Evolutionary conservation across 2,329 filamentous ascomycete genomes (phyloP), one percentile per base, ranked within the genome.

Genomic region (Alternaria triticina): DNA sequence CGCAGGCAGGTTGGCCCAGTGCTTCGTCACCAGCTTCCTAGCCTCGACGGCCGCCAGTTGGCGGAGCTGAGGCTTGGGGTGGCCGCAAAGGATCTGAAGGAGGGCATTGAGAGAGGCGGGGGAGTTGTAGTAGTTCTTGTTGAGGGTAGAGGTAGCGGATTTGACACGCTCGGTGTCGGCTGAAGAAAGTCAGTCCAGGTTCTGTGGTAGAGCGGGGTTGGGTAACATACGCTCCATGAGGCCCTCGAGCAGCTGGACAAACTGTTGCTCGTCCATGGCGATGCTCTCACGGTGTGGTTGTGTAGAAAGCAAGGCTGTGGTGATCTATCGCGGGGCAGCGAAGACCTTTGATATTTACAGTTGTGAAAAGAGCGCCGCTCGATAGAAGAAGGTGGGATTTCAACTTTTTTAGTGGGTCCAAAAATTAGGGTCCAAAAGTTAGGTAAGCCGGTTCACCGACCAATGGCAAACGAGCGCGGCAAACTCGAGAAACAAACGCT

Each of bases 11-110:
- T 87, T 86, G 62, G 88, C 83, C 96, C 96, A 99, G 84, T 96
- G 94, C 85, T 92, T 96, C 71, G 86, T 82, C 43, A 96, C 91
- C 49, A 97, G 86, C 74, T 93, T 91, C 65, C 93, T 86, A 28
- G 92, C 91, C 86, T 98, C 94, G 68, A 98, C 93, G 57, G 94
- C 92, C 57, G 96, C 94, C 70, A 97, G 87, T 85, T 98, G 96
- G 76, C 94, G 91, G 59, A 97, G 86, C 70, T 90, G 88, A 50
- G 87, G 80, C 76, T 86, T 84, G 64, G 89, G 85, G 81, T 97
- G 91, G 62, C 91, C 92, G 73, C 93, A 91, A 72, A 96, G 87
- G 75, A 97, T 90, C 82, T 97, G 93, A 71, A 98, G 88, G 67
- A 98, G 90, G 74, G 92, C 89, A 59, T 95, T 87, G 61, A 98